phyloP scores from a whole-genome alignment of 441 rosid genomes.

The Gossypium gossypioides region DNA sequence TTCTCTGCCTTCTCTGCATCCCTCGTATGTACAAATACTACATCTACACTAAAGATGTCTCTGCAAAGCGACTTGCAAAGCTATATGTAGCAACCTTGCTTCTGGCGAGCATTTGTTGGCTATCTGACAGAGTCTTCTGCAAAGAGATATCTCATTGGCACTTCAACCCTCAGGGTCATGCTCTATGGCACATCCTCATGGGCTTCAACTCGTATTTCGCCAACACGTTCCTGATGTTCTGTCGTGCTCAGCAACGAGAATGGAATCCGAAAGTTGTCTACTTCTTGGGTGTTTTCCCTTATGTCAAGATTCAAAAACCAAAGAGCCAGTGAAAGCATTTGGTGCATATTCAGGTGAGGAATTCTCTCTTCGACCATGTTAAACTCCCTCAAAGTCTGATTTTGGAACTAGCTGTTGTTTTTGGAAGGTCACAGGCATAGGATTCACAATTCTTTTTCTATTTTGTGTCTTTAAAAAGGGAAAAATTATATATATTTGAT shows the following conservation, averaged over 20 bases:
- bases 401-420: constrained; percentile 2
- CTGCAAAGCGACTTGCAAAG: constrained; percentile 67
- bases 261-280: constrained; percentile 67
- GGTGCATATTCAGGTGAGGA: neutral
- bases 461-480: neutral
- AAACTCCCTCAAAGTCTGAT: neutral
- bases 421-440: constrained; percentile 4
- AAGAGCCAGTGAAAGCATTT: constrained; percentile 43
- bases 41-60: constrained; percentile 54
- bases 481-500: neutral
- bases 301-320: constrained; percentile 64
- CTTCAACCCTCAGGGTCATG: constrained; percentile 83
- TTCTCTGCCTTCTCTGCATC: constrained; percentile 76
- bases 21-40: constrained; percentile 94
- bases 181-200: constrained; percentile 73
- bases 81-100: constrained; percentile 50
- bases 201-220: constrained; percentile 78
- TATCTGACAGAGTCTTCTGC: constrained; percentile 59
- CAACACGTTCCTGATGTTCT: constrained; percentile 84
- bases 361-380: neutral
- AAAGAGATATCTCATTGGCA: constrained; percentile 42
- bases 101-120: constrained; percentile 59
- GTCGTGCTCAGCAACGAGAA: constrained; percentile 71
- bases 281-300: constrained; percentile 53
- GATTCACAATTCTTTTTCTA: neutral